Evolutionary conservation across 495 filamentous ascomycete genomes (phyloP).

Genomic region (Daldinia vernicosa): DNA sequence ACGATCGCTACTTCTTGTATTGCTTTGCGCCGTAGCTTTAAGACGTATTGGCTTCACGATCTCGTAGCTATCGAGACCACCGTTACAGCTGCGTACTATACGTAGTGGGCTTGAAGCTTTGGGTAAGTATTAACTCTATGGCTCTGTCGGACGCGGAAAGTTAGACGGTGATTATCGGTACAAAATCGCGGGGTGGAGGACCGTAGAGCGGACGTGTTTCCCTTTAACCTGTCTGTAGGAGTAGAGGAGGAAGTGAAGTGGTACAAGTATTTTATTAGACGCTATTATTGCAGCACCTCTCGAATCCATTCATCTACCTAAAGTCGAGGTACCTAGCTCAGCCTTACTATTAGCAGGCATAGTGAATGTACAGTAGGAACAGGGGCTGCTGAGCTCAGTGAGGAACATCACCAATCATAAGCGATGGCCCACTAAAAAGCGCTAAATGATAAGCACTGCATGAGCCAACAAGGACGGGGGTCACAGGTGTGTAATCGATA

Average conservation of each 20-base stretch:
- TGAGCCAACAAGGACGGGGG: constrained; percentile 12
- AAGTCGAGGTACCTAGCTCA: constrained; percentile 28
- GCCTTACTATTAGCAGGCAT: constrained; percentile 37
- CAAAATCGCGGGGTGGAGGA: not conserved
- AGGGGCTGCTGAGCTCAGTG: not conserved
- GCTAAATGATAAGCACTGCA: constrained; percentile 24
- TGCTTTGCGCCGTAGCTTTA: constrained; percentile 9
- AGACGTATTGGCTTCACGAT: not conserved
- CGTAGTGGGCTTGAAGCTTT: constrained; percentile 34
- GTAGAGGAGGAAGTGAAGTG: constrained; percentile 2
- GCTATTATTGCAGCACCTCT: constrained; percentile 32
- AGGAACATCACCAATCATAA: constrained; percentile 22
- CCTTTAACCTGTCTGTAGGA: not conserved
- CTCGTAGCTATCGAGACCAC: not conserved
- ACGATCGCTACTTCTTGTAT: not conserved
- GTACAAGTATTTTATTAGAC: constrained; percentile 12
- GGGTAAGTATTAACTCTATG: constrained; percentile 1
- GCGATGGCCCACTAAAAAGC: not conserved
- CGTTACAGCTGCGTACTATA: constrained; percentile 21
- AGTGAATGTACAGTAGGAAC: constrained; percentile 3
- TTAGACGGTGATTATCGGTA: constrained; percentile 5
- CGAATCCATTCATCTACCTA: constrained; percentile 6
- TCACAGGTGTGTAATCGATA: constrained; percentile 4
- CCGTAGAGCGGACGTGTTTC: constrained; percentile 7
- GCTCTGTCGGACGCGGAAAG: constrained; percentile 17